These are phyloP conservation scores for Trametes polyzona DNA, from an alignment of 1,284 basidiomycete genomes.

Conservation along the genomic window DNA sequence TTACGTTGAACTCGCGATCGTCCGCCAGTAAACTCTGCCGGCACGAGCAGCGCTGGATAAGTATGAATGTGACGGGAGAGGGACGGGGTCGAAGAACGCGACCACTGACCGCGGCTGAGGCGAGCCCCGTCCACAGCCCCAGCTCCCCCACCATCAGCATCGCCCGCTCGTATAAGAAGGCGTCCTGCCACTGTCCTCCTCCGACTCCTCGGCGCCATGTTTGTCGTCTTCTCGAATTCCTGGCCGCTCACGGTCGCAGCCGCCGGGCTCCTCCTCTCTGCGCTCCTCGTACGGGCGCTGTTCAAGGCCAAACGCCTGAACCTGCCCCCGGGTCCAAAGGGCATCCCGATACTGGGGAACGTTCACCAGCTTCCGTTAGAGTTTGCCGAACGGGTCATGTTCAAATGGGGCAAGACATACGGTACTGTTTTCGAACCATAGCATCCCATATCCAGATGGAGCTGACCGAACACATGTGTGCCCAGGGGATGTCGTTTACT, in stretches of 20 bases:
- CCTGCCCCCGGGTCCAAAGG: conserved; percentile 26
- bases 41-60: no score
- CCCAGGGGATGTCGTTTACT: not conserved
- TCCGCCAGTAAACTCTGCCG: no score
- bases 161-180: no score
- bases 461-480: not conserved
- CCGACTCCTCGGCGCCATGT: no score
- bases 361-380: conserved; percentile 25
- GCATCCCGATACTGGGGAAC: conserved; percentile 27
- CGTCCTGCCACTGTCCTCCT: no score
- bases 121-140: no score
- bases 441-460: not conserved
- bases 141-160: no score
- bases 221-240: no score
- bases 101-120: no score
- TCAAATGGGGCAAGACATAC: conserved; percentile 22
- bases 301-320: not conserved
- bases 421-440: not conserved
- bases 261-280: not conserved
- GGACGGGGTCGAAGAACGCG: no score
- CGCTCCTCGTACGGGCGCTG: not conserved
- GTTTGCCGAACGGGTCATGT: conserved; percentile 20
- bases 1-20: no score
- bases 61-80: no score
- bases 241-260: not conserved